These are phyloP conservation scores for Wilcoxina mikolae DNA, from an alignment of 495 filamentous ascomycete genomes.

Conservation along the genomic window DNA sequence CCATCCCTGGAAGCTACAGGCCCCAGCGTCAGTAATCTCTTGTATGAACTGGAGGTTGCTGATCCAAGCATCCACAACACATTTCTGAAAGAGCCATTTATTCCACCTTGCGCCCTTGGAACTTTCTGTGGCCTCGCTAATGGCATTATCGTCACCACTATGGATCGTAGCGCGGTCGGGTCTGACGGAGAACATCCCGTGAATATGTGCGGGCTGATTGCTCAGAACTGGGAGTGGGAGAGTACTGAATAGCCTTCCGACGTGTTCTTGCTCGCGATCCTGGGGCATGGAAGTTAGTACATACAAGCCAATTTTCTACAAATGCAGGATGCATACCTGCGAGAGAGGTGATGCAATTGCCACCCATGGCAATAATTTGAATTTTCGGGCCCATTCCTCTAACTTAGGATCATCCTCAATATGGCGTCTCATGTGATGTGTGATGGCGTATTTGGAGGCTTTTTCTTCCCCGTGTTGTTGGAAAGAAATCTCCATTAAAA, in stretches of 20 bases:
- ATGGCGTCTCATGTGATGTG: slow-evolving; percentile 25
- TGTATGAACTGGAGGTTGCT: slow-evolving; percentile 9
- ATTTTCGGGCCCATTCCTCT: slow-evolving; percentile 27
- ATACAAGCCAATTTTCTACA: too few relatives aligned
- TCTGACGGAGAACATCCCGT: slow-evolving; percentile 34
- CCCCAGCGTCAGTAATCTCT: not conserved
- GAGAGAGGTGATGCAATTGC: slow-evolving; percentile 31
- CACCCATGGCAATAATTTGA: slow-evolving; percentile 33
- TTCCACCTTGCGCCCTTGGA: slow-evolving; percentile 30
- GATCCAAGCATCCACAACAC: slow-evolving; percentile 29
- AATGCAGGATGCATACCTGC: slow-evolving; percentile 2
- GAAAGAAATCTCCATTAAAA: not conserved
- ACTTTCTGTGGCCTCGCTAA: slow-evolving; percentile 20
- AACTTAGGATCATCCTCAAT: slow-evolving; percentile 15
- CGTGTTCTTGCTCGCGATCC: not conserved
- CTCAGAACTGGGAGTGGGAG: slow-evolving; percentile 31
- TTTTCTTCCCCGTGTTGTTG: not conserved
- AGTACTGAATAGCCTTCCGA: slow-evolving; percentile 29
- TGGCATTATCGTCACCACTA: slow-evolving; percentile 20
- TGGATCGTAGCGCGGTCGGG: slow-evolving; percentile 32
- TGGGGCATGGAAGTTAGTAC: too few relatives aligned
- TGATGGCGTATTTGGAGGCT: slow-evolving; percentile 20
- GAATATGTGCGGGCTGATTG: slow-evolving; percentile 33
- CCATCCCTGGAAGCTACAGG: slow-evolving; percentile 8
- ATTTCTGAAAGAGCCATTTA: slow-evolving; percentile 28